Conservation (phyloP, 441 rosid genomes). For the Adansonia grandidieri region DNA sequence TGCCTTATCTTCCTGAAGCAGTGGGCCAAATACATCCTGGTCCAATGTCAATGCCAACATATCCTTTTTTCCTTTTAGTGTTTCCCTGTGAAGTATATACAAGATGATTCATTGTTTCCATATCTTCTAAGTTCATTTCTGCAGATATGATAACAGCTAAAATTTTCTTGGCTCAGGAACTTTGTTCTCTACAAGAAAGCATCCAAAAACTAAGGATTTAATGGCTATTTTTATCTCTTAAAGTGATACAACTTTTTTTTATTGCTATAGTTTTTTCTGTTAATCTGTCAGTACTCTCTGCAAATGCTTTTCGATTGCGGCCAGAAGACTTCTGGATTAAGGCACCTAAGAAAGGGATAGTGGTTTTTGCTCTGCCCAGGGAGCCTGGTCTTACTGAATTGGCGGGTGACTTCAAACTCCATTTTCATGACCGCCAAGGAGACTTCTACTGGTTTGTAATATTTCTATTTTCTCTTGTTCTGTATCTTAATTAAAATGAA, state of each 20-base stretch:
- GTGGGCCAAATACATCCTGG: neutral
- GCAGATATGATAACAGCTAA: conserved; percentile 16
- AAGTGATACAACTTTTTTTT: no score
- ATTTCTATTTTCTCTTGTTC: neutral
- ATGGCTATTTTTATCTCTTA: no score
- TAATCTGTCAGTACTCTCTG: no score
- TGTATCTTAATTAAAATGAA: conserved; percentile 3
- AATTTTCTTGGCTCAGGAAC: conserved; percentile 50
- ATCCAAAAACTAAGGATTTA: conserved; percentile 76
- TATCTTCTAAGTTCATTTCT: neutral
- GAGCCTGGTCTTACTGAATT: conserved; percentile 85
- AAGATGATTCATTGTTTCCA: conserved; percentile 1
- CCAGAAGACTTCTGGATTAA: conserved; percentile 92
- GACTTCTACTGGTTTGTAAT: conserved; percentile 51
- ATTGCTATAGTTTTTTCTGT: no score
- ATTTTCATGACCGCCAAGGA: conserved; percentile 82
- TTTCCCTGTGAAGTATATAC: neutral
- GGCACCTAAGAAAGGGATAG: conserved; percentile 70
- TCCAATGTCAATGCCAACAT: neutral
- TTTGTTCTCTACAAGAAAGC: conserved; percentile 78
- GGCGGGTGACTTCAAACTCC: conserved; percentile 81
- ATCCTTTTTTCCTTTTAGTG: neutral
- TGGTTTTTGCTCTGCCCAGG: conserved; percentile 87
- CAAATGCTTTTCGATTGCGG: no score
- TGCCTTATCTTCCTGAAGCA: conserved; percentile 1